Percentiles rank a stretch among this genome's conserved stretches.
Conservation (phyloP, 192 early-diverging fungal genomes). For the Lobosporangium transversale region DNA sequence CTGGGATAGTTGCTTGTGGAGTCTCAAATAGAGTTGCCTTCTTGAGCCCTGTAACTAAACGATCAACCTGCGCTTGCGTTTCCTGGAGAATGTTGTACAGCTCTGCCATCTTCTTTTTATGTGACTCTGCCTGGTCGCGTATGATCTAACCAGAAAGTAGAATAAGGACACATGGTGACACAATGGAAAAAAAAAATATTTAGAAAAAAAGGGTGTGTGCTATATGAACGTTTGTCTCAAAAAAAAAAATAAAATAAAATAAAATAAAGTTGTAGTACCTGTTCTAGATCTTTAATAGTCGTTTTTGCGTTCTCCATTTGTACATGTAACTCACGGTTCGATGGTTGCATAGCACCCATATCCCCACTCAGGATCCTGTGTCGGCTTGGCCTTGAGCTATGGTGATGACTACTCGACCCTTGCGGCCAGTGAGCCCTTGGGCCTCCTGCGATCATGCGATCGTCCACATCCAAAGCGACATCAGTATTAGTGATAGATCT, state of each 20-base stretch:
- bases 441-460: neutral
- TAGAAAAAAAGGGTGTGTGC: neutral
- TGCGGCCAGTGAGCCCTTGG: slow-evolving; percentile 4
- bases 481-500: no score
- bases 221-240: no score
- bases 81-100: slow-evolving; percentile 37
- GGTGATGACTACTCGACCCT: neutral
- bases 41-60: slow-evolving; percentile 24
- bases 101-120: slow-evolving; percentile 36
- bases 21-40: slow-evolving; percentile 33
- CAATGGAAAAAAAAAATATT: neutral
- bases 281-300: slow-evolving; percentile 50
- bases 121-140: slow-evolving; percentile 35
- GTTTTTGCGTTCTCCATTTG: slow-evolving; percentile 52
- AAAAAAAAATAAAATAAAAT: slow-evolving; percentile 5
- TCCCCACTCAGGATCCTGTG: slow-evolving; percentile 38
- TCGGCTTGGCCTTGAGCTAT: neutral
- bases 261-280: slow-evolving; percentile 19
- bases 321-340: slow-evolving; percentile 26
- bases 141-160: slow-evolving; percentile 48
- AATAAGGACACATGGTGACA: no score
- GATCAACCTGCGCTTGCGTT: slow-evolving; percentile 37
- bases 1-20: slow-evolving; percentile 12
- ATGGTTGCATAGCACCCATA: slow-evolving; percentile 36
- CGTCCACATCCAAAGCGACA: slow-evolving; percentile 1